Conservation (phyloP, 371 early-diverging fungal genomes). For the Smittium mucronatum region DNA sequence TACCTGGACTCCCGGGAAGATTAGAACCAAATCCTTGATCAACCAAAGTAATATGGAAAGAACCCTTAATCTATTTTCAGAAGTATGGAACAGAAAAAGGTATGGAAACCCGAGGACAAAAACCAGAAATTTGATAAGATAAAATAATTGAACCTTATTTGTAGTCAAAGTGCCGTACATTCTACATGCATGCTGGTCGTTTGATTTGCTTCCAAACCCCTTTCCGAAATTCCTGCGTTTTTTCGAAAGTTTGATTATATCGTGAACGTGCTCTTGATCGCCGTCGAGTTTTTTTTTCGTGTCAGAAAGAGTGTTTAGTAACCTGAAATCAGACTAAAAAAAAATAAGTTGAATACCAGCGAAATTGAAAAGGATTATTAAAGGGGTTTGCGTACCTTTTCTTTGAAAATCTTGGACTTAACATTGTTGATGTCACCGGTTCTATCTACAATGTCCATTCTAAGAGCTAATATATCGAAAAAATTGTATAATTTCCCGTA, state of each 20-base stretch:
- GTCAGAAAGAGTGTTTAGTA: neutral
- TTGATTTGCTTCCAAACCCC: neutral
- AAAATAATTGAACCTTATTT: constrained; percentile 49
- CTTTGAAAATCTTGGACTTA: constrained; percentile 10
- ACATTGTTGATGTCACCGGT: constrained; percentile 18
- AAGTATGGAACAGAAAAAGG: too few species aligned
- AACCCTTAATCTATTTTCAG: constrained; percentile 50
- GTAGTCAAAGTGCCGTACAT: constrained; percentile 58
- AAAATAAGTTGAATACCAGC: neutral
- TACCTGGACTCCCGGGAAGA: neutral
- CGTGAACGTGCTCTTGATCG: constrained; percentile 21
- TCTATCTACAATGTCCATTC: constrained; percentile 17
- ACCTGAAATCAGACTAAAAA: constrained; percentile 1
- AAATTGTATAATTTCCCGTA: neutral
- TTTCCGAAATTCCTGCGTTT: constrained; percentile 1
- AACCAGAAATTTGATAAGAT: too few species aligned
- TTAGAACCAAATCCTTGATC: constrained; percentile 76
- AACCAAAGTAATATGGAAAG: constrained; percentile 76
- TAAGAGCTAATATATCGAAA: neutral
- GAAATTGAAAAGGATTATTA: neutral
- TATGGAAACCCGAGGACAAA: too few species aligned
- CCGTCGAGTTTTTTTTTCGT: neutral
- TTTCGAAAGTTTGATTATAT: constrained; percentile 19
- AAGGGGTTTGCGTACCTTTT: neutral
- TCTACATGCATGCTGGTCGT: constrained; percentile 48